These are phyloP conservation scores for Colletotrichum tamarilloi DNA, from an alignment of 2,329 filamentous ascomycete genomes.

Conservation along the genomic window DNA sequence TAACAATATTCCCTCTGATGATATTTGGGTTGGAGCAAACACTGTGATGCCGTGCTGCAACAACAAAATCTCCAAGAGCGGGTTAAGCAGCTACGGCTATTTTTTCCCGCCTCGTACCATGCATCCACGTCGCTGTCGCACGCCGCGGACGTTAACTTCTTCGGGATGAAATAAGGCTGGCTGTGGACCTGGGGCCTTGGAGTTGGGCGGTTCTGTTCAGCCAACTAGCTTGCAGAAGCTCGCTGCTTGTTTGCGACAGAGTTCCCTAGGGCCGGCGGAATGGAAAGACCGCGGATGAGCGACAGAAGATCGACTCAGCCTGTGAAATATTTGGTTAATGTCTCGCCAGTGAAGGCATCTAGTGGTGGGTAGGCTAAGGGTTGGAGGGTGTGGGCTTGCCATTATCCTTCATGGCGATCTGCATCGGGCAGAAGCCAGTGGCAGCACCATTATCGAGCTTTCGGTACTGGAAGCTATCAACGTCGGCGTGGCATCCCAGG, in stretches of 20 bases:
- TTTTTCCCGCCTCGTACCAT: background rate
- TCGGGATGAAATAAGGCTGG: constrained; percentile 17
- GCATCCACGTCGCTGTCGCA: constrained; percentile 1
- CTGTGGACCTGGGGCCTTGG: constrained; percentile 3
- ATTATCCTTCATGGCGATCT: constrained; percentile 1
- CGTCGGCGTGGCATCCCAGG: background rate
- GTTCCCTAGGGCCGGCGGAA: background rate
- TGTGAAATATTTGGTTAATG: background rate
- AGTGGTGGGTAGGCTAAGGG: background rate
- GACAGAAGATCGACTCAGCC: background rate
- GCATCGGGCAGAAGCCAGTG: background rate
- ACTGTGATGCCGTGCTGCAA: background rate
- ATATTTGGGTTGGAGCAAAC: background rate
- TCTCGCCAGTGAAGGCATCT: background rate
- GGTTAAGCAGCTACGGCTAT: background rate
- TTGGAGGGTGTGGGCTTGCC: background rate
- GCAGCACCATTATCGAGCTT: background rate
- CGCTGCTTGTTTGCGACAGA: background rate
- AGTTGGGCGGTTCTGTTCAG: background rate
- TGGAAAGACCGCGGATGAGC: background rate
- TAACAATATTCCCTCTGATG: background rate
- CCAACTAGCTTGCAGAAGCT: background rate
- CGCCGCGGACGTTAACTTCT: background rate
- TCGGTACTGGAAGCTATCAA: background rate
- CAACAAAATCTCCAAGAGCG: background rate